Conservation (phyloP, 768 basidiomycete species). For the Gymnopilus dilepis region DNA sequence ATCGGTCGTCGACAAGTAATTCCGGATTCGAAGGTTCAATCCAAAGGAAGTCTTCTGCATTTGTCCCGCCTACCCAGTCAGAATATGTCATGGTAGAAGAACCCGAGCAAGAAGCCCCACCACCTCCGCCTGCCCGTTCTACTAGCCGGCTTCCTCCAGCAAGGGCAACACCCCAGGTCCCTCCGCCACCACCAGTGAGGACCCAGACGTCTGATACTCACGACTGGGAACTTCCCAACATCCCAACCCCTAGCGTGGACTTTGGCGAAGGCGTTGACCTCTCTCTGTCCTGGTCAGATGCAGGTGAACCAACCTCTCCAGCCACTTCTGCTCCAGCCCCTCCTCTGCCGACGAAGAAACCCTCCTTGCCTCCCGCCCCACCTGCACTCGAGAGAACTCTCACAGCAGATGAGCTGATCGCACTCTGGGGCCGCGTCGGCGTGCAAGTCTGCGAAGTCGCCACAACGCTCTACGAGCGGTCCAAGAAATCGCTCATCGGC, state of each 20-base stretch:
- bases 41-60: constrained; percentile 28
- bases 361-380: constrained; percentile 33
- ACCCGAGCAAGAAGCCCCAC: constrained; percentile 42
- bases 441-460: constrained; percentile 76
- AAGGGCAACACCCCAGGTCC: constrained; percentile 36
- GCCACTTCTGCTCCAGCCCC: constrained; percentile 26
- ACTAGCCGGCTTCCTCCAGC: constrained; percentile 46
- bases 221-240: constrained; percentile 69
- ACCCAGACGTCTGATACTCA: constrained; percentile 33
- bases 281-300: constrained; percentile 71
- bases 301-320: constrained; percentile 33
- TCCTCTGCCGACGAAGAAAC: constrained; percentile 14
- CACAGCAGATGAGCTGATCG: constrained; percentile 69
- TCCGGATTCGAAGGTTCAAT: constrained; percentile 34
- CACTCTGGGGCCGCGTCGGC: constrained; percentile 76
- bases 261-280: constrained; percentile 53
- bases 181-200: constrained; percentile 30
- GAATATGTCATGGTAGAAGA: constrained; percentile 74
- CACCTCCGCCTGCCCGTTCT: constrained; percentile 55
- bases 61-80: constrained; percentile 35
- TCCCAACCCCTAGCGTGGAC: constrained; percentile 59
- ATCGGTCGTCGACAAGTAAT: constrained; percentile 41
- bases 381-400: constrained; percentile 42
- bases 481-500: constrained; percentile 78
- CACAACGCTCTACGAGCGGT: constrained; percentile 68